phyloP scores from a whole-genome alignment of 2,329 filamentous ascomycete species.

The Ramichloridium luteum region DNA sequence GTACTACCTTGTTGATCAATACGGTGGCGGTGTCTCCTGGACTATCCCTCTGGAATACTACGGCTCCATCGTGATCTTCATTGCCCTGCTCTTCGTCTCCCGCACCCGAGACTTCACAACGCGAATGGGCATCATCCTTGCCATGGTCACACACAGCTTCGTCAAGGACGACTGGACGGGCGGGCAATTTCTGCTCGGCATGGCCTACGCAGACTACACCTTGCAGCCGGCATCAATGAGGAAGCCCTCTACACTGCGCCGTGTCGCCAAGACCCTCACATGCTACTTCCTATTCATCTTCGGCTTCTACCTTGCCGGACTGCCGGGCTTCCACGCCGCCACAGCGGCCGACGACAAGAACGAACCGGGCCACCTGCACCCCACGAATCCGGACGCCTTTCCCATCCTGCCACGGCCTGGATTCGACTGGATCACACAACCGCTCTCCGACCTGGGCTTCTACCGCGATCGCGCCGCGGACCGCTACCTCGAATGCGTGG shows the following conservation, averaged over 20 bases:
- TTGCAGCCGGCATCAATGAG: conserved; percentile 2
- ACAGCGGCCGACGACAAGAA: too few relatives aligned
- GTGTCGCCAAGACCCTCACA: too few relatives aligned
- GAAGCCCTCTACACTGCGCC: conserved; percentile 2
- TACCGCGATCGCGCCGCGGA: conserved; percentile 7
- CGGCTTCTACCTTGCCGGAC: conserved; percentile 7
- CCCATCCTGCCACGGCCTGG: conserved; percentile 5
- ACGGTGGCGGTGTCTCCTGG: conserved; percentile 9
- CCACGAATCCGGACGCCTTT: too few relatives aligned
- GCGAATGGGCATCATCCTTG: conserved; percentile 1
- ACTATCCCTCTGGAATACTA: conserved; percentile 10
- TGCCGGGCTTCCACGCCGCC: conserved; percentile 4
- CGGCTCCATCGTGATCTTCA: conserved; percentile 7
- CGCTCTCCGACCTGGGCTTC: conserved; percentile 4
- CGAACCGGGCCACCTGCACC: too few relatives aligned
- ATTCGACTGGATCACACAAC: conserved; percentile 6
- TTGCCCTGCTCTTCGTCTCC: conserved; percentile 5
- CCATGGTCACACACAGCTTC: conserved; percentile 4
- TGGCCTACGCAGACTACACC: conserved; percentile 9
- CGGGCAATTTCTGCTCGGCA: conserved; percentile 7
- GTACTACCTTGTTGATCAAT: conserved; percentile 5
- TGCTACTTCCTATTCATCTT: conserved; percentile 5
- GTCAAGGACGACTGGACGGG: conserved; percentile 9
- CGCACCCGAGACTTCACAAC: neutral
- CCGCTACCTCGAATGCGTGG: conserved; percentile 8